phyloP scores from a whole-genome alignment of 2,329 filamentous ascomycete species.

The Arthrinium phaeospermum region DNA sequence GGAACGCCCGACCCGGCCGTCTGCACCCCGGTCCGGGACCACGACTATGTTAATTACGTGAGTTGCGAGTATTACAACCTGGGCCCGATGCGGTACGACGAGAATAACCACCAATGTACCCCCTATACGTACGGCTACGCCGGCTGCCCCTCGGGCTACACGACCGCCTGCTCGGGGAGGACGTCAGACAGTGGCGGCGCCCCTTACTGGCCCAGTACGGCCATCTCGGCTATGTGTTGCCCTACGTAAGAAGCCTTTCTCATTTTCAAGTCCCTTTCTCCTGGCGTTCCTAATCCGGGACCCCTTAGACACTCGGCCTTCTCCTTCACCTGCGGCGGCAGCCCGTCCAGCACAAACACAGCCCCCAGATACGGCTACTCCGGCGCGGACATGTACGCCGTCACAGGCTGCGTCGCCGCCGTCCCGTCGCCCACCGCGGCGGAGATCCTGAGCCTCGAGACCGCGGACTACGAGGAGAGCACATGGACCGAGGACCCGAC shows the following conservation, averaged over 20 bases:
- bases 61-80: background rate
- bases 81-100: background rate
- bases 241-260: background rate
- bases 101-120: background rate
- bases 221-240: background rate
- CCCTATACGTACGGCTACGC: background rate
- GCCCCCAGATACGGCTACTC: background rate
- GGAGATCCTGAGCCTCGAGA: background rate
- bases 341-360: background rate
- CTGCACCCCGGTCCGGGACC: background rate
- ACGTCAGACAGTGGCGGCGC: fast-evolving
- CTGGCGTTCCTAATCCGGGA: no score
- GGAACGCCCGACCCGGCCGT: background rate
- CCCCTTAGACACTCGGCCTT: no score
- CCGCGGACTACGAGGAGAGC: no score
- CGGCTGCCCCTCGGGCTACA: constrained; percentile 5
- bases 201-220: background rate
- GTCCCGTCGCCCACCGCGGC: background rate
- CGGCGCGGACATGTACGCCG: background rate
- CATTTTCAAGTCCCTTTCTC: no score
- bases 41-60: background rate
- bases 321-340: background rate
- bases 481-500: background rate
- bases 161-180: background rate
- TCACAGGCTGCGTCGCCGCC: background rate